Evolutionary conservation across 2,329 filamentous ascomycete species (phyloP).

Genomic region (Salinomyces thailandicus): DNA sequence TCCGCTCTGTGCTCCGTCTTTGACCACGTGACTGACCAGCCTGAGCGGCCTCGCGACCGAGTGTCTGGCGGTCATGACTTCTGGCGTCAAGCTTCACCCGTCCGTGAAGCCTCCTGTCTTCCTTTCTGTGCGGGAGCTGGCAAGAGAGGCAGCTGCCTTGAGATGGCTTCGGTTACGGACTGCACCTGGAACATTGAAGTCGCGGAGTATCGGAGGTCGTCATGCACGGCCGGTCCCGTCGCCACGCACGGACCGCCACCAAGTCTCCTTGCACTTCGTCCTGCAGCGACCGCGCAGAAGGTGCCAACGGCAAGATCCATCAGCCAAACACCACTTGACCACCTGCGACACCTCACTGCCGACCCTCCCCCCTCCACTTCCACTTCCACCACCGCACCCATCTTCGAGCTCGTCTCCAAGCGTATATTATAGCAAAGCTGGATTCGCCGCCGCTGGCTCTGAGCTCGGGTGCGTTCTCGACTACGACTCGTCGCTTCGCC

Average conservation of each 20-base stretch:
- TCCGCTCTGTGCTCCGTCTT: conserved; percentile 5
- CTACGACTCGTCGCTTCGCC: background rate
- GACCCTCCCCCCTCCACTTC: conserved; percentile 1
- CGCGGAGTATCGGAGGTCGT: background rate
- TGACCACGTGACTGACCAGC: conserved; percentile 3
- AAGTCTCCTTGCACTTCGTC: background rate
- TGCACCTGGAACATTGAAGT: too few species aligned
- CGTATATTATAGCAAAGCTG: background rate
- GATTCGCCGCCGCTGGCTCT: background rate
- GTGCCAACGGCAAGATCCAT: too few species aligned
- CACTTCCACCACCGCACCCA: background rate
- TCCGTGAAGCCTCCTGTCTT: too few species aligned
- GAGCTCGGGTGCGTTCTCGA: conserved; percentile 3
- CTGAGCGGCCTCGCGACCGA: conserved; percentile 7
- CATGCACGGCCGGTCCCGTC: background rate
- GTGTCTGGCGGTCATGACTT: conserved; percentile 7
- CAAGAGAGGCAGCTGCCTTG: too few species aligned
- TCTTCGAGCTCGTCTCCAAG: background rate
- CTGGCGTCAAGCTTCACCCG: too few species aligned
- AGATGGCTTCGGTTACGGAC: too few species aligned
- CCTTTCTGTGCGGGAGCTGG: too few species aligned
- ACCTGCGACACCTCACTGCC: background rate
- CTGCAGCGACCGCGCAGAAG: too few species aligned
- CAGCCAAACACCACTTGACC: background rate
- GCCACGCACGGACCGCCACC: background rate